Percentiles rank a stretch among this genome's conserved stretches.
Evolutionary conservation across 2,329 filamentous ascomycete genomes (phyloP).

Genomic region (Aciculosporium take): DNA sequence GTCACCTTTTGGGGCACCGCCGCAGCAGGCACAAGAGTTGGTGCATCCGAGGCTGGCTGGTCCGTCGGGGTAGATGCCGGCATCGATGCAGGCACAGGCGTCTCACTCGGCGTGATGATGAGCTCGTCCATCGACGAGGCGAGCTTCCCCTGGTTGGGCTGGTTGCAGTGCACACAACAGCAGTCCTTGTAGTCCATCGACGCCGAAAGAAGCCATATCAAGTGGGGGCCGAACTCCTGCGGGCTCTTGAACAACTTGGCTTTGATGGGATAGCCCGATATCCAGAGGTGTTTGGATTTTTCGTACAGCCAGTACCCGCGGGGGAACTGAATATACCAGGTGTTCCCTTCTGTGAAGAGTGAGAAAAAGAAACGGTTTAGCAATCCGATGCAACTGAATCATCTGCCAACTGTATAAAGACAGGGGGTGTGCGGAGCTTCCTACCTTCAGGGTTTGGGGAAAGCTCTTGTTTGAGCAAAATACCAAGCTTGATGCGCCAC

Average conservation of each 20-base stretch:
- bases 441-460: conserved; percentile 26
- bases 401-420: too few species aligned
- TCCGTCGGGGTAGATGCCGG: conserved; percentile 4
- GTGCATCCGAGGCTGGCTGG: conserved; percentile 3
- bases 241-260: conserved; percentile 36
- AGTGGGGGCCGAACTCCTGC: conserved; percentile 37
- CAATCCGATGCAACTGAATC: too few species aligned
- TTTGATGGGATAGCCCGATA: conserved; percentile 35
- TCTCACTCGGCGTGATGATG: conserved; percentile 8
- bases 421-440: not conserved
- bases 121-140: conserved; percentile 12
- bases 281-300: conserved; percentile 33
- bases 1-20: conserved; percentile 16
- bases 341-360: conserved; percentile 28
- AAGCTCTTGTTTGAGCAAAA: conserved; percentile 31
- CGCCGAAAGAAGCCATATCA: conserved; percentile 35
- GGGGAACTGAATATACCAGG: conserved; percentile 31
- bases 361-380: not conserved
- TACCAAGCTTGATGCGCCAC: conserved; percentile 31
- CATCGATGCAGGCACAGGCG: conserved; percentile 5
- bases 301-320: conserved; percentile 33
- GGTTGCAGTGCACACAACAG: conserved; percentile 35
- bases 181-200: conserved; percentile 35
- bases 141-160: conserved; percentile 14
- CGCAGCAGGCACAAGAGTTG: conserved; percentile 4